phyloP scores from a whole-genome alignment of 768 basidiomycete species.

The Glaciozyma antarctica region DNA sequence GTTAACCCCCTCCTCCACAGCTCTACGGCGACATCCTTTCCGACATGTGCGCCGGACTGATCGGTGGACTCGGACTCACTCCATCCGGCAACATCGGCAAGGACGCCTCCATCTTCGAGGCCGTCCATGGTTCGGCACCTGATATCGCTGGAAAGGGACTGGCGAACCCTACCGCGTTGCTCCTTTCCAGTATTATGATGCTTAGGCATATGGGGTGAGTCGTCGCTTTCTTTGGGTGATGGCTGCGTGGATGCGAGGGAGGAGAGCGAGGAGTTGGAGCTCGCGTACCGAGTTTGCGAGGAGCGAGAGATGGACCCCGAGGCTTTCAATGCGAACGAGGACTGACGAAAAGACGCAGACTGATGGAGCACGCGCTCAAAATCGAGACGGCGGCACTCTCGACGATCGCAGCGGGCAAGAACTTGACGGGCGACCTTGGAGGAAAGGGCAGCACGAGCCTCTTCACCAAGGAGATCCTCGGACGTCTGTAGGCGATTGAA shows the following conservation, averaged over 20 bases:
- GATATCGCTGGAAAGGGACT: slow-evolving; percentile 84
- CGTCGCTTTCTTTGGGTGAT: not conserved
- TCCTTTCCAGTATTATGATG: slow-evolving; percentile 97
- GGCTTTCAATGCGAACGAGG: too few relatives aligned
- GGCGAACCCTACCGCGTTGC: slow-evolving; percentile 97
- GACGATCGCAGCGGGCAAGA: slow-evolving; percentile 95
- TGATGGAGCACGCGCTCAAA: slow-evolving; percentile 62
- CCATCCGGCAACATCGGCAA: slow-evolving; percentile 32
- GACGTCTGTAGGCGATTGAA: too few relatives aligned
- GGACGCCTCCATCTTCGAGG: slow-evolving; percentile 96
- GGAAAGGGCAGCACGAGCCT: slow-evolving; percentile 70
- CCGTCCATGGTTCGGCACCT: slow-evolving; percentile 98
- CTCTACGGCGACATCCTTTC: slow-evolving; percentile 37
- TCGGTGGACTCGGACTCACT: slow-evolving; percentile 68
- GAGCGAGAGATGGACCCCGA: too few relatives aligned
- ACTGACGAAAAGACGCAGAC: not conserved
- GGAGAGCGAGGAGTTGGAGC: not conserved
- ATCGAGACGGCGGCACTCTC: slow-evolving; percentile 85
- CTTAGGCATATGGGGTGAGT: slow-evolving; percentile 61
- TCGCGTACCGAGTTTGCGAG: too few relatives aligned
- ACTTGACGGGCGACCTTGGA: slow-evolving; percentile 89
- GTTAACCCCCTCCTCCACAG: not conserved
- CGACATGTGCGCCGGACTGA: slow-evolving; percentile 96
- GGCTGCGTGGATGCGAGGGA: not conserved
- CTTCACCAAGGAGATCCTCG: slow-evolving; percentile 30